These are phyloP conservation scores for Pontederia paniculata DNA, from an alignment of 176 grass and related monocot genomes.

Conservation along the genomic window DNA sequence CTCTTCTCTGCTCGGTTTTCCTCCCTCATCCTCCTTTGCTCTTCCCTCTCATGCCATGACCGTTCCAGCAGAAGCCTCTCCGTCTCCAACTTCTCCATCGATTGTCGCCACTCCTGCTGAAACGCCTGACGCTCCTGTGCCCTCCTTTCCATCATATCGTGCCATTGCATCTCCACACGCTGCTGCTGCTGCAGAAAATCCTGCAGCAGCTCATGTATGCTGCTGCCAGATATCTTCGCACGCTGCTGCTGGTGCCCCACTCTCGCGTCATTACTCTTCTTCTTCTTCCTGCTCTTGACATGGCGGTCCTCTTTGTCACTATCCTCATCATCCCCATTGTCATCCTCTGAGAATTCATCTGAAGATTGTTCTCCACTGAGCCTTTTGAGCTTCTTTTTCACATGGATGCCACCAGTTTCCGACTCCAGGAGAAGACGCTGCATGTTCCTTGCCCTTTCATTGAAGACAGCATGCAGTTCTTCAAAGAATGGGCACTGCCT, in stretches of 20 bases:
- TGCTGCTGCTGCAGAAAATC: slow-evolving; percentile 10
- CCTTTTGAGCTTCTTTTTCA: slow-evolving; percentile 33
- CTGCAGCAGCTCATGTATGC: slow-evolving; percentile 3
- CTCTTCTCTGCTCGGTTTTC: slow-evolving; percentile 50
- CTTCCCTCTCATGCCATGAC: slow-evolving; percentile 14
- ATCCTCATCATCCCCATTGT: slow-evolving; percentile 26
- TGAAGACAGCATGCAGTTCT: slow-evolving; percentile 77
- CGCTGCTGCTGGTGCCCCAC: slow-evolving; percentile 18
- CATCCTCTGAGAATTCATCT: slow-evolving; percentile 28
- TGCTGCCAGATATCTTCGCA: background rate
- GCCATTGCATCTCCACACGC: slow-evolving; percentile 1
- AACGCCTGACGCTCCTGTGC: background rate
- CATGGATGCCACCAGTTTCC: slow-evolving; percentile 27
- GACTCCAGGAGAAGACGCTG: slow-evolving; percentile 42
- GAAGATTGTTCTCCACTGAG: slow-evolving; percentile 17
- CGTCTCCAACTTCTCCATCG: slow-evolving; percentile 4
- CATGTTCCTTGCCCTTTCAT: slow-evolving; percentile 70
- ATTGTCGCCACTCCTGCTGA: slow-evolving; percentile 12
- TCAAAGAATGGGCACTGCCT: slow-evolving; percentile 87
- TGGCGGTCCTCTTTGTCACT: slow-evolving; percentile 43
- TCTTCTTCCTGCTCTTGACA: slow-evolving; percentile 26
- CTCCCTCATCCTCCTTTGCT: slow-evolving; percentile 38
- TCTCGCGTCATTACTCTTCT: slow-evolving; percentile 16
- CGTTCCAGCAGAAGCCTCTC: slow-evolving; percentile 9
- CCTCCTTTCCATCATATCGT: slow-evolving; percentile 3